Percentiles rank a stretch among this genome's conserved stretches.
phyloP scores from a whole-genome alignment of 148 eudicot genomes.

The Bassia scoparia region DNA sequence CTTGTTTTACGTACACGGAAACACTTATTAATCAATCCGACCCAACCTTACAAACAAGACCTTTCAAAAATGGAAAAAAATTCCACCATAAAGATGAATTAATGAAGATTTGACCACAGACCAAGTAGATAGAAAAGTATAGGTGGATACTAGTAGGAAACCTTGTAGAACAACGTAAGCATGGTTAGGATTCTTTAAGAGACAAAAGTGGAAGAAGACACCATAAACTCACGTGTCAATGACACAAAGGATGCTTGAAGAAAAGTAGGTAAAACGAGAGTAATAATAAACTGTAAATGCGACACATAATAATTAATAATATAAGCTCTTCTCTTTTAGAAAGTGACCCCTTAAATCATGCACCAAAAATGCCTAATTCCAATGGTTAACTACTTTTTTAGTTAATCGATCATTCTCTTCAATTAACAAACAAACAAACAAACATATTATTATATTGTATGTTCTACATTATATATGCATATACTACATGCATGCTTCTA shows the following conservation, averaged over 20 bases:
- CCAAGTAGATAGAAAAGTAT: no score
- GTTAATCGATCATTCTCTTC: not conserved
- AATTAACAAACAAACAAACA: no score
- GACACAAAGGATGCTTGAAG: not conserved
- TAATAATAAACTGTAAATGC: not conserved
- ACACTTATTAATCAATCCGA: no score
- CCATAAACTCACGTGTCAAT: not conserved
- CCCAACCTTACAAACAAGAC: no score
- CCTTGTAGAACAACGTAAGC: not conserved
- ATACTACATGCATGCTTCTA: no score
- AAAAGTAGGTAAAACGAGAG: slow-evolving; percentile 9
- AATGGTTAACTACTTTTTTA: not conserved
- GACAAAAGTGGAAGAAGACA: not conserved
- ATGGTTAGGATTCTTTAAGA: not conserved
- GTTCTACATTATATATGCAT: no score
- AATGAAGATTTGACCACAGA: no score
- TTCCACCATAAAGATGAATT: no score
- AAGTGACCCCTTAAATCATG: slow-evolving; percentile 17
- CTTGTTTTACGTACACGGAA: no score
- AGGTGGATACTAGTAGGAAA: no score
- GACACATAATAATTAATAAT: slow-evolving; percentile 11
- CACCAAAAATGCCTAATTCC: slow-evolving; percentile 2
- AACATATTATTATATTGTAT: no score
- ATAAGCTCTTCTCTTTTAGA: not conserved
- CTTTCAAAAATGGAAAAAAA: no score